Evolutionary conservation across 2,329 filamentous ascomycete species (phyloP).

Genomic region (Colletotrichum filicis): DNA sequence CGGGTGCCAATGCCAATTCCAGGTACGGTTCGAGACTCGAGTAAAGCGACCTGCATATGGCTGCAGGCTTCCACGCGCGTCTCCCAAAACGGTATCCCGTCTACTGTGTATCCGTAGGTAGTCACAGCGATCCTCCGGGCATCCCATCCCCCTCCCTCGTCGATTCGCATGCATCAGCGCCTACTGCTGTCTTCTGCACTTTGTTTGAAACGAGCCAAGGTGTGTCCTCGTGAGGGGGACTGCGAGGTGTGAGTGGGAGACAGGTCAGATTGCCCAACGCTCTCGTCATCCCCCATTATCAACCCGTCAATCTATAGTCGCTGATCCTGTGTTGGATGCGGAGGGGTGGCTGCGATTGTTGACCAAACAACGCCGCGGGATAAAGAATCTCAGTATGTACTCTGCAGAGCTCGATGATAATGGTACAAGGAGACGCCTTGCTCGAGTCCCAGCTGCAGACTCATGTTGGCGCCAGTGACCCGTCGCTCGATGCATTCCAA

Average conservation of each 20-base stretch:
- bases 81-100: conserved; percentile 22
- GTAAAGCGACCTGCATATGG: conserved; percentile 16
- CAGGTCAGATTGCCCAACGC: background rate
- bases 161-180: conserved; percentile 1
- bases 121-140: background rate
- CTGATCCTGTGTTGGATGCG: background rate
- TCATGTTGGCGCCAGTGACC: conserved; percentile 9
- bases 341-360: background rate
- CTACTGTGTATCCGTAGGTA: background rate
- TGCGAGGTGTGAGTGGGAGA: background rate
- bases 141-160: background rate
- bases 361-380: background rate
- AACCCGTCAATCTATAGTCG: background rate
- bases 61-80: conserved; percentile 24
- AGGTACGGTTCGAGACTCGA: conserved; percentile 9
- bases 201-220: conserved; percentile 29
- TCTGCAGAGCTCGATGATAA: background rate
- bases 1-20: conserved; percentile 4
- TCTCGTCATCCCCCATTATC: conserved; percentile 3
- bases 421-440: conserved; percentile 2
- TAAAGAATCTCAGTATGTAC: background rate
- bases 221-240: background rate
- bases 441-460: background rate
- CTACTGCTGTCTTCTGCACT: conserved; percentile 1
- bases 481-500: background rate